Evolutionary conservation across 2,329 filamentous ascomycete species (phyloP).

Genomic region (Akanthomyces muscarius): DNA sequence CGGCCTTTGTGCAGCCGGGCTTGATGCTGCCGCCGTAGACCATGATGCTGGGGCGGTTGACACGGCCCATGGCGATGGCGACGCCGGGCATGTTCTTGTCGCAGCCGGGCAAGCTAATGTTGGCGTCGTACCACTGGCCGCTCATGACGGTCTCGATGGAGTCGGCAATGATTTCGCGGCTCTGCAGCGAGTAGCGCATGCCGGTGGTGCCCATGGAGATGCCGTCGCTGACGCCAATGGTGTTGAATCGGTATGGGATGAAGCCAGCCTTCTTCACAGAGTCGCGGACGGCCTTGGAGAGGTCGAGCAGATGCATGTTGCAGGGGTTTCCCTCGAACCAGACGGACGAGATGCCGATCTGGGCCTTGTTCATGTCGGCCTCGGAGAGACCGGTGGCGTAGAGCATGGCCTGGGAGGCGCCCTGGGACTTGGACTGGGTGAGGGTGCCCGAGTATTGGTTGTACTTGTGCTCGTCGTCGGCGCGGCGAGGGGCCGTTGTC

Average conservation of each 20-base stretch:
- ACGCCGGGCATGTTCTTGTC: conserved; percentile 99
- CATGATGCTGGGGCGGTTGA: conserved; percentile 95
- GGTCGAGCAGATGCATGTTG: conserved; percentile 96
- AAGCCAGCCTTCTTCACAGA: conserved; percentile 67
- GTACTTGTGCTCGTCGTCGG: conserved; percentile 51
- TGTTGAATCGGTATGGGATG: conserved; percentile 97
- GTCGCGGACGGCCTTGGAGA: conserved; percentile 69
- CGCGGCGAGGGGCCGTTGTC: conserved; percentile 43
- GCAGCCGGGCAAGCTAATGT: conserved; percentile 93
- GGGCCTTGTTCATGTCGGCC: conserved; percentile 89
- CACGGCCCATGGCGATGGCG: conserved; percentile 86
- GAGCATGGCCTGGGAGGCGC: conserved; percentile 97
- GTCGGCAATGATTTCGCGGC: conserved; percentile 93
- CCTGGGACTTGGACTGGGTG: conserved; percentile 97
- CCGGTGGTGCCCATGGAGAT: conserved; percentile 98
- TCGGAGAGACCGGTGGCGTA: conserved; percentile 89
- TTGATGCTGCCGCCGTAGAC: conserved; percentile 95
- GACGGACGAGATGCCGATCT: conserved; percentile 95
- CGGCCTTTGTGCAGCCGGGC: conserved; percentile 76
- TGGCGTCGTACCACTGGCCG: conserved; percentile 97
- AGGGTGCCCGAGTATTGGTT: conserved; percentile 83
- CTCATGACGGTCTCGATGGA: conserved; percentile 99
- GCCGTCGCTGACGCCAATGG: conserved; percentile 92
- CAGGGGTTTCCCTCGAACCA: conserved; percentile 99
- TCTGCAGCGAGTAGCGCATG: conserved; percentile 94